Conservation (phyloP, 176 grass and related monocot species). For the Bothriochloa decipiens region DNA sequence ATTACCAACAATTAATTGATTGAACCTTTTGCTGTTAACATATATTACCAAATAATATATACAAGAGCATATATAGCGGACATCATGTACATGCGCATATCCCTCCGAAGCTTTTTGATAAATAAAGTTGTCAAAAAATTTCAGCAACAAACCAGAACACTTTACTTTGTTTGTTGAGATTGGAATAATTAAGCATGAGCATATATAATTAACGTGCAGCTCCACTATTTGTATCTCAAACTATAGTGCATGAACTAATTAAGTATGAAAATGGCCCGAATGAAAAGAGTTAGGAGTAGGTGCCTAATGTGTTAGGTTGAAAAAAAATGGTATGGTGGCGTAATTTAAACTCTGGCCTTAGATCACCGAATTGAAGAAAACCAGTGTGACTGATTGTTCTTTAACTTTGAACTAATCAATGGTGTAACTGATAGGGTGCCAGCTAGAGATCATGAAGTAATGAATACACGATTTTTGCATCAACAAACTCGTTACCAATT, state of each 20-base stretch:
- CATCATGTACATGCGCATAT: neutral
- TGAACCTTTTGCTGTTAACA: neutral
- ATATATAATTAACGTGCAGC: neutral
- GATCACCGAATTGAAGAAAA: neutral
- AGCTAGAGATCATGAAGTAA: neutral
- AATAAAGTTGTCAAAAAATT: neutral
- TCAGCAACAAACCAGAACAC: neutral
- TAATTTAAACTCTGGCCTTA: too few relatives aligned
- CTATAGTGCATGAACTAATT: neutral
- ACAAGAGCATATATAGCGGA: neutral
- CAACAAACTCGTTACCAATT: neutral
- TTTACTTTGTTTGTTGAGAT: neutral
- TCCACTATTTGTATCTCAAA: neutral
- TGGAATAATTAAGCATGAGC: neutral
- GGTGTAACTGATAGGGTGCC: neutral
- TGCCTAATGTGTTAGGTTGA: too few relatives aligned
- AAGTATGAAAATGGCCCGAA: neutral
- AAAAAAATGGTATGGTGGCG: too few relatives aligned
- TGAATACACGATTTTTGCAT: neutral
- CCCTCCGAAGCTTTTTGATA: neutral
- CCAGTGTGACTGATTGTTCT: too few relatives aligned
- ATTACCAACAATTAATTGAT: neutral
- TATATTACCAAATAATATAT: neutral
- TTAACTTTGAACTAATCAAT: neutral
- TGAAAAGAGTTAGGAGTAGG: neutral